phyloP scores from a whole-genome alignment of 2,329 filamentous ascomycete species.

The Ilyonectria destructans region DNA sequence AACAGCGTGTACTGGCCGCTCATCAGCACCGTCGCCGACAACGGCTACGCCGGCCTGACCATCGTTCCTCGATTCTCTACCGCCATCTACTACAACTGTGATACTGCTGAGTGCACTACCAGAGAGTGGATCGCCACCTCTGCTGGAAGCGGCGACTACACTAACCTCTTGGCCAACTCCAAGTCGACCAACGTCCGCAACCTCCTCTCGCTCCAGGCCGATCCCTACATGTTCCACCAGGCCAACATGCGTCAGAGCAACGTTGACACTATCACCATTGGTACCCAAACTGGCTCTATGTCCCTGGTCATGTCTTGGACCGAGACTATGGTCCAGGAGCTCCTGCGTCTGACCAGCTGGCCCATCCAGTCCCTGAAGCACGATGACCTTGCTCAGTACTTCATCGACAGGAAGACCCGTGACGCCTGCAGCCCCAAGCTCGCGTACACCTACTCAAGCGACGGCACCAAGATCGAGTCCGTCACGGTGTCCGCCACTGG shows the following conservation, averaged over 20 bases:
- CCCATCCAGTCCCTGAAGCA: slow-evolving; percentile 37
- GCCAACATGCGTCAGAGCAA: slow-evolving; percentile 36
- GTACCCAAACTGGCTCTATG: slow-evolving; percentile 35
- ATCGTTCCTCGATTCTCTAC: slow-evolving; percentile 38
- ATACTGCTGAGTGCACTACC: slow-evolving; percentile 34
- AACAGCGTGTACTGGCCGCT: slow-evolving; percentile 35
- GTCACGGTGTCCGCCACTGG: slow-evolving; percentile 30
- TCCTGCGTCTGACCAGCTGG: slow-evolving; percentile 39
- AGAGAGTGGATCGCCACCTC: slow-evolving; percentile 39
- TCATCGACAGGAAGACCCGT: slow-evolving; percentile 34
- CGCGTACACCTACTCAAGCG: slow-evolving; percentile 29
- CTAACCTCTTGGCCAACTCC: slow-evolving; percentile 27
- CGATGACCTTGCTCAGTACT: slow-evolving; percentile 38
- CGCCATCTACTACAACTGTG: slow-evolving; percentile 41
- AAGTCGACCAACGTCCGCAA: slow-evolving; percentile 34
- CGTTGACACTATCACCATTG: slow-evolving; percentile 33
- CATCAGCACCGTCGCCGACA: slow-evolving; percentile 34
- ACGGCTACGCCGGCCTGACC: slow-evolving; percentile 34
- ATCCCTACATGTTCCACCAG: slow-evolving; percentile 44
- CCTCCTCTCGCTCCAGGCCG: slow-evolving; percentile 31
- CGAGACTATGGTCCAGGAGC: slow-evolving; percentile 39
- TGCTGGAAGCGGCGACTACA: slow-evolving; percentile 30
- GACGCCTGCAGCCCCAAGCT: slow-evolving; percentile 36
- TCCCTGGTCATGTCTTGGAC: slow-evolving; percentile 39
- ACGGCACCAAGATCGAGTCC: slow-evolving; percentile 25